Base-by-base conservation (phyloP, 2,329 filamentous ascomycete genomes). In the Nannizzia gypsea region DNA sequence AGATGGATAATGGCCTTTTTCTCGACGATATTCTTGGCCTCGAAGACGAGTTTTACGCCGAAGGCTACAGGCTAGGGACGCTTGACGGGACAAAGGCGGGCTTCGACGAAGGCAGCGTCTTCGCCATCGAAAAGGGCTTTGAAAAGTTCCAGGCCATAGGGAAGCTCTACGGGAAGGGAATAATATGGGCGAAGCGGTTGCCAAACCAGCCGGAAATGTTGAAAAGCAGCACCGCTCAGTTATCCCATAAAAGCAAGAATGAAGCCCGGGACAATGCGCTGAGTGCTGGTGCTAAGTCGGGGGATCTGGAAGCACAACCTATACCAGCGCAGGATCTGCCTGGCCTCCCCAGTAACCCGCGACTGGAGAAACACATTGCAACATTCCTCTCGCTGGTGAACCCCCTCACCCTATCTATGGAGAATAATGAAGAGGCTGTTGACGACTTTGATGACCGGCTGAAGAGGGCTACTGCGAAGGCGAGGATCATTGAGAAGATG, bases 111-210 rank as follows among this genome's bases (percentile, higher is more conserved):
- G 93, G 93, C 62, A 88, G 90, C 57, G 83, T 90, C 20, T 90
- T 97, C 70, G 93, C 92, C 0, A 83, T 97, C 46, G 88, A 95
- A 71, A 93, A 91, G 64, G 92, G 91, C 0, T 97, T 93, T 67
- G 89, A 96, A 67, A 97, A 96, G 74, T 96, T 95, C 69, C 70
- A 88, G 46, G 86, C 90, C 63, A 82, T 90, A 71, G 92, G 92
- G 1, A 80, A 81, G 61, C 74, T 97, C 34, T 86, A 92, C 66
- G 89, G 90, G 50, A 86, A 84, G 67, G 84, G 89, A 13, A 75
- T 88, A 24, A 79, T 97, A n/a, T 97, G 92, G 91, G 84, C 85
- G 11, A 87, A 88, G 62, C 80, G 90, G 59, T 73, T 90, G 9
- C 77, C 78, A 2, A 65, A 67, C 9, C 54, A 59, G 36, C 61